A percentile compares a stretch with the other conserved stretches of the same genome.
These are phyloP conservation scores for Neovahlkampfia damariscottae DNA, from an alignment of 78 protist genomes.

Conservation along the genomic window DNA sequence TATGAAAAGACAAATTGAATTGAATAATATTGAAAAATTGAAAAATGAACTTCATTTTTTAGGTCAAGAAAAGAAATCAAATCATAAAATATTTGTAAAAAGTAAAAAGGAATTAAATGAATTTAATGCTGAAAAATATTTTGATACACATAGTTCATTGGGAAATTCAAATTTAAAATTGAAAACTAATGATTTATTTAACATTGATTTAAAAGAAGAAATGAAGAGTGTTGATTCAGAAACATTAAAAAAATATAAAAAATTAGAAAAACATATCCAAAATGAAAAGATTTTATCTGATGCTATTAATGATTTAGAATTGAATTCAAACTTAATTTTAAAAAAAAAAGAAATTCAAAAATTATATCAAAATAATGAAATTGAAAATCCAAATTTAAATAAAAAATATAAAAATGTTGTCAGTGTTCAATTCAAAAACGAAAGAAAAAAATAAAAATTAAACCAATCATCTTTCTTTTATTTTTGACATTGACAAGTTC, in stretches of 20 bases:
- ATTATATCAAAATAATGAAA: background rate
- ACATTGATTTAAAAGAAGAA: background rate
- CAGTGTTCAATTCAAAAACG: background rate
- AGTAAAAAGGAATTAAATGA: slow-evolving; percentile 5
- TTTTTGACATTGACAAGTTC: too few relatives aligned
- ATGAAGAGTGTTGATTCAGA: background rate
- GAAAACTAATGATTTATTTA: background rate
- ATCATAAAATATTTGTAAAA: background rate
- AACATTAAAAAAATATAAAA: background rate
- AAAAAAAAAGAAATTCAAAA: background rate
- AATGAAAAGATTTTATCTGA: background rate
- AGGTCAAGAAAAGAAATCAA: slow-evolving; percentile 18
- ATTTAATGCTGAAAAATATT: background rate
- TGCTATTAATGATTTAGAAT: background rate
- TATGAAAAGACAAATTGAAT: background rate
- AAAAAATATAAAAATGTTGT: background rate
- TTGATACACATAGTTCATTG: background rate
- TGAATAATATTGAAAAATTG: background rate
- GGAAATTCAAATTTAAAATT: background rate
- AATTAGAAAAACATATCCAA: background rate
- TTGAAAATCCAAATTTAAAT: background rate
- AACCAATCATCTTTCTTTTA: too few relatives aligned
- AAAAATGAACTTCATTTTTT: background rate
- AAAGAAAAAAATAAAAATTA: background rate
- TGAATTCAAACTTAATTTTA: background rate